These are phyloP conservation scores for Dichomitus squalens DNA, from an alignment of 1,284 basidiomycete species.

Conservation along the genomic window DNA sequence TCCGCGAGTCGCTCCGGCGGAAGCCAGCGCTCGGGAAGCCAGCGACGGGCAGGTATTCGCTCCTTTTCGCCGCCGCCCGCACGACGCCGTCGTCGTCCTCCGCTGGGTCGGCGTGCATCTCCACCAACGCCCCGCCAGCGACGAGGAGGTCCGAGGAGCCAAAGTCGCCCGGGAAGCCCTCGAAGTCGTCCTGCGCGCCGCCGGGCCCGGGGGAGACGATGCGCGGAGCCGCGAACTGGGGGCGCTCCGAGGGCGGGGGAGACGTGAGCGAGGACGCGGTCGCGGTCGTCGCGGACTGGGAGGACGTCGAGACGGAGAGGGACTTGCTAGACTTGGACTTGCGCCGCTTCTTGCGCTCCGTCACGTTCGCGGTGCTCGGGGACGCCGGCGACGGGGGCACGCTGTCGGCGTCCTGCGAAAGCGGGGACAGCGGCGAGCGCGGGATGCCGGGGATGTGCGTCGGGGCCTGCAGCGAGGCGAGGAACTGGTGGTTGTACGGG, in stretches of 20 bases:
- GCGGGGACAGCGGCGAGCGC: constrained; percentile 12
- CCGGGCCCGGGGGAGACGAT: constrained; percentile 9
- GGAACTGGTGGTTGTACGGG: constrained; percentile 35
- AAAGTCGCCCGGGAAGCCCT: constrained; percentile 25
- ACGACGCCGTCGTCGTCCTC: not conserved
- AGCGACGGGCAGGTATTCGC: constrained; percentile 12
- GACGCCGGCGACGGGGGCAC: constrained; percentile 5
- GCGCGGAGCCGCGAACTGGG: constrained; percentile 5
- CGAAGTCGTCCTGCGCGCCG: constrained; percentile 18
- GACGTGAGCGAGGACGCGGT: constrained; percentile 28
- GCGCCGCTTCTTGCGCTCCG: constrained; percentile 23
- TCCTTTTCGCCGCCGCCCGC: constrained; percentile 1
- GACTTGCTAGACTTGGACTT: constrained; percentile 17
- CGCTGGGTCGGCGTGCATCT: not conserved
- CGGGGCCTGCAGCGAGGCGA: constrained; percentile 25
- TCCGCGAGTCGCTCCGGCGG: constrained; percentile 29
- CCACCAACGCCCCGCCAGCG: constrained; percentile 4
- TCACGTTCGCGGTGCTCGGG: not conserved
- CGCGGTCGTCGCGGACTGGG: constrained; percentile 28
- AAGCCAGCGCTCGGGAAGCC: constrained; percentile 36
- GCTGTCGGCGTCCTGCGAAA: constrained; percentile 5
- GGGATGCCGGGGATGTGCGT: not conserved
- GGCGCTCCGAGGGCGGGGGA: constrained; percentile 21
- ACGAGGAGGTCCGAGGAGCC: constrained; percentile 6
- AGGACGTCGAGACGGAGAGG: constrained; percentile 17